Conservation (phyloP, 257 asterid genomes). For the Jasminum sambac region DNA sequence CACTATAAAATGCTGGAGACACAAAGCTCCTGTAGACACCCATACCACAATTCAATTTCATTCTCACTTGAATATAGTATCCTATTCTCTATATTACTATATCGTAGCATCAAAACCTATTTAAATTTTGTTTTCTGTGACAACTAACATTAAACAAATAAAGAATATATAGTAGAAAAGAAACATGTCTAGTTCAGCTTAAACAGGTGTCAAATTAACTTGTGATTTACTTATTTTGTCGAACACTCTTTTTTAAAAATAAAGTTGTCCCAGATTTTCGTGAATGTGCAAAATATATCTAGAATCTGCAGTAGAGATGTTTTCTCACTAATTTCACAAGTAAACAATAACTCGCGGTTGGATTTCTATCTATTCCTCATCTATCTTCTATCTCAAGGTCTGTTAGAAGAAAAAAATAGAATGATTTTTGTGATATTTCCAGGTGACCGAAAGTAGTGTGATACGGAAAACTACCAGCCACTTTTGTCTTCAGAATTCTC, state of each 20-base stretch:
- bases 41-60: conserved; percentile 16
- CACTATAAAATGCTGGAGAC: conserved; percentile 24
- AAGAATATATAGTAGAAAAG: conserved; percentile 1
- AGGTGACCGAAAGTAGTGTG: too few species aligned
- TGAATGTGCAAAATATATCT: too few species aligned
- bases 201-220: conserved; percentile 9
- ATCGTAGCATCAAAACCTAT: conserved; percentile 23
- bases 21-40: conserved; percentile 22
- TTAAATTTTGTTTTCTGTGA: conserved; percentile 13
- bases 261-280: too few species aligned
- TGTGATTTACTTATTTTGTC: not conserved
- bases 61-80: conserved; percentile 13
- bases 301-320: too few species aligned
- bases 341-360: too few species aligned
- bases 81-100: conserved; percentile 16
- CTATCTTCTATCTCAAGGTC: too few species aligned
- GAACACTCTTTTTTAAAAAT: conserved; percentile 11
- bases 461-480: too few species aligned
- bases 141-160: conserved; percentile 24
- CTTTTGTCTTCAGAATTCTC: too few species aligned
- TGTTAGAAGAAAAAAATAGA: too few species aligned
- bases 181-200: not conserved
- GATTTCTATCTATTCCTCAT: too few species aligned
- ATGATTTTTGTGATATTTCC: too few species aligned
- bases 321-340: too few species aligned